Evolutionary conservation across 1,284 basidiomycete genomes (phyloP), one percentile per base, ranked within the genome.

Genomic region (Ceratobasidium sp.): DNA sequence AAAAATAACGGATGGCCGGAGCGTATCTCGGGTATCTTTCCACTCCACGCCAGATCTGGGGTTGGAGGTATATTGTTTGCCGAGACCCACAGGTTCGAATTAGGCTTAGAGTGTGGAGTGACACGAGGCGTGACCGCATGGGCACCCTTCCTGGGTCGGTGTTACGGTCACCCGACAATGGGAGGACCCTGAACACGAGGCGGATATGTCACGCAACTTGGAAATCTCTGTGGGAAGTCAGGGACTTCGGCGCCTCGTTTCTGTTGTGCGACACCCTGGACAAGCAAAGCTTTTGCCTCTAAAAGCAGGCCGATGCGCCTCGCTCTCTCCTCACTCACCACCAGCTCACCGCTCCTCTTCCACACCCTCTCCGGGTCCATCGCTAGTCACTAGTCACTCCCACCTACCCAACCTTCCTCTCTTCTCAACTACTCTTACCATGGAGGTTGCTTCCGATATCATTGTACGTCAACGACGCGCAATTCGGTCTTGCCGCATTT

Each of bases 281-380:
- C 64, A 67, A 67, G 64, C 64, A 67, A 67, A 65, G 64, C 64
- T 67, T 67, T 67, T 67, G 64, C 64, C 48, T 67, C 64, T 67
- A 67, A 67, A 67, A 67, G 64, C 64, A 67, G 64, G 5, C 50
- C 50, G 50, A 26, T 67, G 64, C 64, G 64, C 64, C 64, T 39
- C 50, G 43, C 57, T 71, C 67, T 71, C 67, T 59, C 67, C 55
- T 58, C 57, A 58, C 67, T 57, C 53, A 60, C 57, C 67, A 59
- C 67, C 57, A 53, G 55, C 67, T 32, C 67, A 36, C 18, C 55
- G 57, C 67, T 71, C 67, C 57, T 70, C 55, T 69, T 48, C 39
- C 52, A n/a, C 43, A 39, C 26, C 55, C 45, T 57, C 72, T 65
- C 41, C 55, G 46, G 64, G 30, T 36, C 34, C 67, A 55, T 65